These are phyloP conservation scores for Babesia bovis DNA, from an alignment of 169 alveolate species.

Conservation along the genomic window DNA sequence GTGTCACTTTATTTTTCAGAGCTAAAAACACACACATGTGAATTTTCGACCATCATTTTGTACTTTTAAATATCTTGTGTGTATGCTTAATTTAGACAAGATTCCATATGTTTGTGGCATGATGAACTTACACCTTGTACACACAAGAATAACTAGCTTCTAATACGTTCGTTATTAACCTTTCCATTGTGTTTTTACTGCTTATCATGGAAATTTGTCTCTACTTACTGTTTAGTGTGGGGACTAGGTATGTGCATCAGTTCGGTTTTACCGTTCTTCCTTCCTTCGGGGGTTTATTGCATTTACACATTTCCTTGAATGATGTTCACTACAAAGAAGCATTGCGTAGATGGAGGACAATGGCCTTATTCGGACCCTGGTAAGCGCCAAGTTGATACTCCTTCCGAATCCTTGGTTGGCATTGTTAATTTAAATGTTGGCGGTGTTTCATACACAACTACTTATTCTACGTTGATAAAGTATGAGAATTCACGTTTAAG, in stretches of 20 bases:
- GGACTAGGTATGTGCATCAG: neutral
- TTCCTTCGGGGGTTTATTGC: neutral
- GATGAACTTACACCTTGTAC: too few species aligned
- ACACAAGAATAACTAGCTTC: too few species aligned
- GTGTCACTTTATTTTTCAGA: too few species aligned
- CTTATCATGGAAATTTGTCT: too few species aligned
- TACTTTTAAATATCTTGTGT: too few species aligned
- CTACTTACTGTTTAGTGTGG: too few species aligned
- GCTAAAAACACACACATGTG: too few species aligned
- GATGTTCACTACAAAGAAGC: conserved; percentile 22
- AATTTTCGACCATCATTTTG: too few species aligned
- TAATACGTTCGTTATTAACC: too few species aligned
- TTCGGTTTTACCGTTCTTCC: neutral
- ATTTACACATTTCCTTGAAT: conserved; percentile 1
- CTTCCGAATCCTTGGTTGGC: neutral
- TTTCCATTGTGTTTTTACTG: too few species aligned
- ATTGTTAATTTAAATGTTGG: conserved; percentile 64
- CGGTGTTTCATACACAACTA: conserved; percentile 56
- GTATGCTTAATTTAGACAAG: too few species aligned
- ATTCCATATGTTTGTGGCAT: too few species aligned
- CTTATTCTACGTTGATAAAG: conserved; percentile 23
- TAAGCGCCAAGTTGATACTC: neutral
- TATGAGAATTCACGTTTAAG: conserved; percentile 34
- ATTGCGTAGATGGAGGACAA: conserved; percentile 3
- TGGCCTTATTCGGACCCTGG: neutral